Conservation (phyloP, 2,329 filamentous ascomycete genomes). For the Blastomyces parvus region DNA sequence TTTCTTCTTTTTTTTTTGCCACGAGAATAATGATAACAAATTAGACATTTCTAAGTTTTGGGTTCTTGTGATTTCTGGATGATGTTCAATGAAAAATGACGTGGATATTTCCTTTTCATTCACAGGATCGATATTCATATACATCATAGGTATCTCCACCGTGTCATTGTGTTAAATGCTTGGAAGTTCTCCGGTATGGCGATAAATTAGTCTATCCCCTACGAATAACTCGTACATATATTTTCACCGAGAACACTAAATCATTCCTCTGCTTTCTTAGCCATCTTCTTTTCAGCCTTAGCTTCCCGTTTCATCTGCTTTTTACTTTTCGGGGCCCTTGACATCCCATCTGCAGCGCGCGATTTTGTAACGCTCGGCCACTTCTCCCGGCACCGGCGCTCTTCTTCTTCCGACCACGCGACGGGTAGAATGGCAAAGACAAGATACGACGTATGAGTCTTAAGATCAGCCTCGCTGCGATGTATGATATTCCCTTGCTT, state of each 20-base stretch:
- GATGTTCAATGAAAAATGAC: neutral
- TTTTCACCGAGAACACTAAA: neutral
- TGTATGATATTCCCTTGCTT: conserved; percentile 70
- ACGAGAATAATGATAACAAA: neutral
- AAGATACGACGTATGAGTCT: conserved; percentile 94
- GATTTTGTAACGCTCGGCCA: conserved; percentile 46
- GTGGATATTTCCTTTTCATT: neutral
- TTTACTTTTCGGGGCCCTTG: conserved; percentile 25
- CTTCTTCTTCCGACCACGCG: conserved; percentile 76
- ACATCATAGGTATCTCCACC: neutral
- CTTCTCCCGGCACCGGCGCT: conserved; percentile 54
- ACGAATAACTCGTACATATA: neutral
- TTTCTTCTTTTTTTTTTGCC: neutral
- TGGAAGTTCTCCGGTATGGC: neutral
- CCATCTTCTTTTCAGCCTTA: conserved; percentile 35
- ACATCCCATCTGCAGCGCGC: conserved; percentile 16
- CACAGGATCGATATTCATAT: neutral
- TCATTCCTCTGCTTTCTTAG: conserved; percentile 3
- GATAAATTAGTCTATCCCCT: neutral
- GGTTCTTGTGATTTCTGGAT: neutral
- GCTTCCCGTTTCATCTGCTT: conserved; percentile 31
- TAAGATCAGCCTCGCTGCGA: conserved; percentile 75
- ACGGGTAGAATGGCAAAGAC: conserved; percentile 85
- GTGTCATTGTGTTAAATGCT: neutral
- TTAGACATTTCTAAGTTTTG: neutral